A percentile compares a stretch with the other conserved stretches of the same genome.
Conservation (phyloP, 225 moss, liverwort and hornwort genomes). For the Marchantia polymorpha region DNA sequence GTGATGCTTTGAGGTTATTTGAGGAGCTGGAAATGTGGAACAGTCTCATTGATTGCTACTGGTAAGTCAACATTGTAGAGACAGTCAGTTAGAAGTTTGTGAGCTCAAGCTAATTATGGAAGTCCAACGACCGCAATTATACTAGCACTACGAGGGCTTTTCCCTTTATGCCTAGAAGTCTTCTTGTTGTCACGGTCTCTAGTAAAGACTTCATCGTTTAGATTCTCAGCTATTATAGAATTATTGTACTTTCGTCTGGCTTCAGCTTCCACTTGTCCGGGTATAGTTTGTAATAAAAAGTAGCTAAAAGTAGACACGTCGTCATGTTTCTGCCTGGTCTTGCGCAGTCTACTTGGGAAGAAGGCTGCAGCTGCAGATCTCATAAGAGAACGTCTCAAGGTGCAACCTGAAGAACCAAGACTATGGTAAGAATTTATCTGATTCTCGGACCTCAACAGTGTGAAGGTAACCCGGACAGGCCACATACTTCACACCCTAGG, state of each 20-base stretch:
- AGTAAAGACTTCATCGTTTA: neutral
- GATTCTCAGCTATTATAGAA: no score
- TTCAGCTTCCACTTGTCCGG: neutral
- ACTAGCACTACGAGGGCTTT: no score
- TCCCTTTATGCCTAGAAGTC: no score
- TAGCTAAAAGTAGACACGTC: neutral
- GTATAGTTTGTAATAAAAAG: no score
- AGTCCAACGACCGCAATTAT: no score
- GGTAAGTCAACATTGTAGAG: slow-evolving; percentile 39
- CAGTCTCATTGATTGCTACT: slow-evolving; percentile 96
- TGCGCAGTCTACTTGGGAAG: slow-evolving; percentile 78
- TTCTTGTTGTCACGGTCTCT: no score
- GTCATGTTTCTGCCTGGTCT: neutral
- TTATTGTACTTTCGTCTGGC: neutral
- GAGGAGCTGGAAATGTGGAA: slow-evolving; percentile 98
- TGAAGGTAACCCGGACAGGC: neutral
- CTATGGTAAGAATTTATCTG: slow-evolving; percentile 58
- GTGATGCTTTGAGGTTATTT: slow-evolving; percentile 88
- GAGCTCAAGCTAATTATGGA: no score
- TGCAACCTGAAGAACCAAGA: slow-evolving; percentile 80
- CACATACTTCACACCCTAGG: no score
- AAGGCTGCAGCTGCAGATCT: slow-evolving; percentile 88
- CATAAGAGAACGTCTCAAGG: slow-evolving; percentile 72
- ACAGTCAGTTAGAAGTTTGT: no score
- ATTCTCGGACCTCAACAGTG: neutral